Evolutionary conservation across 768 basidiomycete genomes (phyloP).

Genomic region (Tulasnella sp.): DNA sequence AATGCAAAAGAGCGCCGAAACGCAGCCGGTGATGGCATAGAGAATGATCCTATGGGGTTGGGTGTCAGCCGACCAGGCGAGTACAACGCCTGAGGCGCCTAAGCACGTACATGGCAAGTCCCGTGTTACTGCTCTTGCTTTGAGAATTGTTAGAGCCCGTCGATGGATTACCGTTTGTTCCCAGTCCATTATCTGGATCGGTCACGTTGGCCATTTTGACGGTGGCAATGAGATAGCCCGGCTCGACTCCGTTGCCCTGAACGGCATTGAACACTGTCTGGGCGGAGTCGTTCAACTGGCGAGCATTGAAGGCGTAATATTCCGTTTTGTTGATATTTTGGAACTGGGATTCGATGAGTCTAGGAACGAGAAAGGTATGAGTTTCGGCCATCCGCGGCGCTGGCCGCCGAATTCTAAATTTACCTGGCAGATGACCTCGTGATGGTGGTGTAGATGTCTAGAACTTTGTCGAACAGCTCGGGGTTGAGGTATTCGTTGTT

Average conservation of each 20-base stretch:
- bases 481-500: conserved; percentile 66
- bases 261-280: conserved; percentile 42
- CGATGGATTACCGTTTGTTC: conserved; percentile 33
- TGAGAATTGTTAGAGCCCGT: conserved; percentile 25
- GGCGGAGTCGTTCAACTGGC: conserved; percentile 54
- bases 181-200: conserved; percentile 29
- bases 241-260: conserved; percentile 43
- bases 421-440: conserved; percentile 53
- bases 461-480: conserved; percentile 59
- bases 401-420: conserved; percentile 21
- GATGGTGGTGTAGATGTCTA: conserved; percentile 75
- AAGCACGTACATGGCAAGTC: conserved; percentile 67
- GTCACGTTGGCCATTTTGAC: conserved; percentile 64
- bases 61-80: conserved; percentile 11
- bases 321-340: conserved; percentile 49
- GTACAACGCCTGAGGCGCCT: neutral
- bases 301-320: conserved; percentile 56
- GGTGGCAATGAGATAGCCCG: conserved; percentile 67
- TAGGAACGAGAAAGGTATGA: conserved; percentile 26
- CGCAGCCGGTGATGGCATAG: conserved; percentile 84
- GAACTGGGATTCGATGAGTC: conserved; percentile 54
- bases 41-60: conserved; percentile 59
- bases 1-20: conserved; percentile 75
- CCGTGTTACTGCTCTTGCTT: conserved; percentile 42
- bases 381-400: neutral